Percentiles rank a stretch among this genome's conserved stretches.
Conservation (phyloP, 176 grass and related monocot genomes). For the Musa itinerans region DNA sequence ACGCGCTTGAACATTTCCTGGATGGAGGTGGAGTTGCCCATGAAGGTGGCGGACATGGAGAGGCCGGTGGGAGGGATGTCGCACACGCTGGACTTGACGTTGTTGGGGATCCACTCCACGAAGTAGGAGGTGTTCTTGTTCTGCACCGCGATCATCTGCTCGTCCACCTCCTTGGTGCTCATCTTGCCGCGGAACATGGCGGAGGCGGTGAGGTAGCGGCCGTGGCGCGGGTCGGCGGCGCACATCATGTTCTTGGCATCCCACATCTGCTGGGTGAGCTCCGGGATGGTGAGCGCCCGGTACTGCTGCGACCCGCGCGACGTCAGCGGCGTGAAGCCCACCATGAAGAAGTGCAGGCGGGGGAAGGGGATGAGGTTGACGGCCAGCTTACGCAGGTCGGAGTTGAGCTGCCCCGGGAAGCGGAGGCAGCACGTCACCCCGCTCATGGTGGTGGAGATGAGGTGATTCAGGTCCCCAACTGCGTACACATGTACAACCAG, state of each 20-base stretch:
- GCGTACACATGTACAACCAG: background rate
- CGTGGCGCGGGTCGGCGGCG: constrained; percentile 65
- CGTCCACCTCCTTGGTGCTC: constrained; percentile 76
- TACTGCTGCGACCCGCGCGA: constrained; percentile 78
- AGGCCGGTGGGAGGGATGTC: constrained; percentile 13
- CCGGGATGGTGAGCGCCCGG: constrained; percentile 64
- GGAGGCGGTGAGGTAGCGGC: constrained; percentile 70
- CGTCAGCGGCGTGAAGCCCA: constrained; percentile 69
- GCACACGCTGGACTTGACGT: constrained; percentile 23
- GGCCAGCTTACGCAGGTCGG: constrained; percentile 70
- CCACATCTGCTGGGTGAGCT: constrained; percentile 93
- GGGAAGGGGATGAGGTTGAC: constrained; percentile 89
- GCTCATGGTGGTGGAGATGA: constrained; percentile 81
- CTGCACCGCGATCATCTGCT: constrained; percentile 55
- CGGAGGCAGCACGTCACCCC: constrained; percentile 83
- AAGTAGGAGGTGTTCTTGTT: constrained; percentile 23
- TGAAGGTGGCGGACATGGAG: constrained; percentile 21
- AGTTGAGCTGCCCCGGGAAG: constrained; percentile 82
- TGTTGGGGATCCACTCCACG: constrained; percentile 22
- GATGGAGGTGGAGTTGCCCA: constrained; percentile 21
- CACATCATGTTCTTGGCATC: constrained; percentile 83
- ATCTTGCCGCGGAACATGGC: constrained; percentile 87
- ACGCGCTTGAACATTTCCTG: constrained; percentile 21
- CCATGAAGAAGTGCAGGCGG: constrained; percentile 87
- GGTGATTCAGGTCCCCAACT: constrained; percentile 75